phyloP scores from a whole-genome alignment of 176 grass and related monocot species.

The Phoenix roebelenii region DNA sequence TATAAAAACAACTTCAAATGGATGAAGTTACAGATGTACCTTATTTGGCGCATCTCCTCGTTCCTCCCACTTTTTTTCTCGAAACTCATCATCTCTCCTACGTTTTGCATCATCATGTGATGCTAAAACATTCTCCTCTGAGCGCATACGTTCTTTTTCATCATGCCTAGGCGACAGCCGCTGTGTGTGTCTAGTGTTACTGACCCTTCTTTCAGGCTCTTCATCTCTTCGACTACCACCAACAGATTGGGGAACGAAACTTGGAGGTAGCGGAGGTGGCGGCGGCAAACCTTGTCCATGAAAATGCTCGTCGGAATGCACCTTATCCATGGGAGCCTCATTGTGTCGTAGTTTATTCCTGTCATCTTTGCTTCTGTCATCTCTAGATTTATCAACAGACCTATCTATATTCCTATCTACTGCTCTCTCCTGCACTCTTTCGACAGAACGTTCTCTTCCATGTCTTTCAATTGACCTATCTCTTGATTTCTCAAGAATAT shows the following conservation, averaged over 20 bases:
- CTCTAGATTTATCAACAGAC: slow-evolving; percentile 58
- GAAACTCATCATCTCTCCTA: slow-evolving; percentile 76
- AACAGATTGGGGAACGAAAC: slow-evolving; percentile 93
- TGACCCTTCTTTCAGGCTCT: slow-evolving; percentile 43
- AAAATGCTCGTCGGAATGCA: slow-evolving; percentile 53
- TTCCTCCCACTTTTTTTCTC: slow-evolving; percentile 85
- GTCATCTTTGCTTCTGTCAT: slow-evolving; percentile 91
- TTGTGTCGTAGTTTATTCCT: slow-evolving; percentile 51
- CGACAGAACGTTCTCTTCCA: slow-evolving; percentile 57
- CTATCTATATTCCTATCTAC: slow-evolving; percentile 28
- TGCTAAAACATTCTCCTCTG: slow-evolving; percentile 42
- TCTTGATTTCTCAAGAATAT: slow-evolving; percentile 51
- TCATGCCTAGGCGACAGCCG: slow-evolving; percentile 60
- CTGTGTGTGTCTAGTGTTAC: slow-evolving; percentile 44
- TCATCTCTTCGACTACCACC: slow-evolving; percentile 56
- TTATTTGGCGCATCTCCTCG: slow-evolving; percentile 61
- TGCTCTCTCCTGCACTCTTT: slow-evolving; percentile 64
- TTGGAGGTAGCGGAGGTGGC: slow-evolving; percentile 80
- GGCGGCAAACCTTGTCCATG: slow-evolving; percentile 85
- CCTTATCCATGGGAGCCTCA: slow-evolving; percentile 34
- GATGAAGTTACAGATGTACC: slow-evolving; percentile 29
- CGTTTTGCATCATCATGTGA: slow-evolving; percentile 68
- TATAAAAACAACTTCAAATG: neutral
- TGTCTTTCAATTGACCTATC: slow-evolving; percentile 55
- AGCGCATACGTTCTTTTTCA: slow-evolving; percentile 75